These are phyloP conservation scores for Lentinula novae-zelandiae DNA, from an alignment of 1,284 basidiomycete species.

Conservation along the genomic window DNA sequence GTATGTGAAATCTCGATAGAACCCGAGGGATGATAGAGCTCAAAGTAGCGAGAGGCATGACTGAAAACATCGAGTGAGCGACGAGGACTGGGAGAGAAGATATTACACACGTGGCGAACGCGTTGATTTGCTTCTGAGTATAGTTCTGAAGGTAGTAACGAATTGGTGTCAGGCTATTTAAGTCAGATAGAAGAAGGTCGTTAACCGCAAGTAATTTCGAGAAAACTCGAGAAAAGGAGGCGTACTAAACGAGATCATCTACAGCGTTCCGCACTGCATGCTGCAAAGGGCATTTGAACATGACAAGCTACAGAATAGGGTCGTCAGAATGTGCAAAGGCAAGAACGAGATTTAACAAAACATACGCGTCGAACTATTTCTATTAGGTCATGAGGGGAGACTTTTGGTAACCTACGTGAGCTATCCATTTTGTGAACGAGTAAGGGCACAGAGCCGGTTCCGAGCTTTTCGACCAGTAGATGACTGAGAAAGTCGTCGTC, in stretches of 20 bases:
- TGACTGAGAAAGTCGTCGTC: conserved; percentile 86
- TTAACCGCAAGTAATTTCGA: conserved; percentile 6
- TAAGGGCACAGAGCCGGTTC: conserved; percentile 68
- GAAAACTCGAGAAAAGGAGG: conserved; percentile 22
- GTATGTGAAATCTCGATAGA: conserved; percentile 86
- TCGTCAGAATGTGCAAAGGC: conserved; percentile 25
- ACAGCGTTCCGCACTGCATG: conserved; percentile 63
- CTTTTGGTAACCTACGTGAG: conserved; percentile 67
- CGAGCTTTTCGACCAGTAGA: conserved; percentile 80
- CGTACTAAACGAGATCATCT: conserved; percentile 69
- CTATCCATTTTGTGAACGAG: conserved; percentile 85
- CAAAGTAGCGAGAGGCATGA: conserved; percentile 83
- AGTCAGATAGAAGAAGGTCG: conserved; percentile 19
- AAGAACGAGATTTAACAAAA: conserved; percentile 27
- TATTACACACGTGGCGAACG: conserved; percentile 74
- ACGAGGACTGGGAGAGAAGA: conserved; percentile 21
- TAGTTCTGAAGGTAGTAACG: conserved; percentile 70
- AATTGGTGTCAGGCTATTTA: conserved; percentile 59
- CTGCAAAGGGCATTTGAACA: conserved; percentile 47
- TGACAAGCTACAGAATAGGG: conserved; percentile 47
- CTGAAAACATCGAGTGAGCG: conserved; percentile 37
- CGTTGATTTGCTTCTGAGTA: conserved; percentile 78
- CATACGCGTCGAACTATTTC: conserved; percentile 73
- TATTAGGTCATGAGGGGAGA: conserved; percentile 61
- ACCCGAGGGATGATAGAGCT: conserved; percentile 77